phyloP scores from a whole-genome alignment of 805 yeast genomes.

The Metschnikowia corniflorae region DNA sequence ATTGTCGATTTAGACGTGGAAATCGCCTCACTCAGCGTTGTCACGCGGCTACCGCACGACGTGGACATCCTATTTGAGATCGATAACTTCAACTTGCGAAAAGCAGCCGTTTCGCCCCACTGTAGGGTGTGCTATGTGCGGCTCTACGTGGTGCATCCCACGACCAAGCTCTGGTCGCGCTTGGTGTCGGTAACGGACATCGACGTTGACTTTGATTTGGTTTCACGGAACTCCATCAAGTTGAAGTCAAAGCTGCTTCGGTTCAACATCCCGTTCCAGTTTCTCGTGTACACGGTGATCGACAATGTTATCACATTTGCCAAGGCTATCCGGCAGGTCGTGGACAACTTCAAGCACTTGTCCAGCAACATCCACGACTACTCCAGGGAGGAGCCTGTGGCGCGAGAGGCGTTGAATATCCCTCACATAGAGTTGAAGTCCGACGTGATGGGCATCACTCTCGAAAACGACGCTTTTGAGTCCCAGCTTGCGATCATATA shows the following conservation, averaged over 20 bases:
- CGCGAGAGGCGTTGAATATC: constrained; percentile 41
- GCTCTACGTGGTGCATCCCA: constrained; percentile 49
- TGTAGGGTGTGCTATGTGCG: constrained; percentile 36
- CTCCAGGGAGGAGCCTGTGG: constrained; percentile 32
- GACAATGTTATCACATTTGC: constrained; percentile 68
- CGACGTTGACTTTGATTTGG: constrained; percentile 20
- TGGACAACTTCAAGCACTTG: constrained; percentile 42
- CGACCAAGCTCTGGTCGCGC: constrained; percentile 40
- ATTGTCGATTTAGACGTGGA: constrained; percentile 29
- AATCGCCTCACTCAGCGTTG: constrained; percentile 35
- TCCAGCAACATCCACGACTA: constrained; percentile 24
- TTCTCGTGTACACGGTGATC: constrained; percentile 71
- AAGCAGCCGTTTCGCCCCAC: constrained; percentile 26
- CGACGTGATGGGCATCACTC: constrained; percentile 52
- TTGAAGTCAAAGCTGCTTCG: constrained; percentile 37
- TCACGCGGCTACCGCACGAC: constrained; percentile 42
- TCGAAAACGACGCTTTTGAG: constrained; percentile 92
- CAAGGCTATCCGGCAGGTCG: constrained; percentile 64
- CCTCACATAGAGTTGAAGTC: constrained; percentile 59
- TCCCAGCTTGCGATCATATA: constrained; percentile 60
- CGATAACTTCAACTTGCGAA: constrained; percentile 28
- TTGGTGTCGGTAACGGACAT: constrained; percentile 33
- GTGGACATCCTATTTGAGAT: constrained; percentile 48
- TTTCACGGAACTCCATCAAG: constrained; percentile 6
- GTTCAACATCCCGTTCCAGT: constrained; percentile 65